Base-by-base conservation (phyloP, 163 green algal species). In the Coccomyxa subellipsoidea region DNA sequence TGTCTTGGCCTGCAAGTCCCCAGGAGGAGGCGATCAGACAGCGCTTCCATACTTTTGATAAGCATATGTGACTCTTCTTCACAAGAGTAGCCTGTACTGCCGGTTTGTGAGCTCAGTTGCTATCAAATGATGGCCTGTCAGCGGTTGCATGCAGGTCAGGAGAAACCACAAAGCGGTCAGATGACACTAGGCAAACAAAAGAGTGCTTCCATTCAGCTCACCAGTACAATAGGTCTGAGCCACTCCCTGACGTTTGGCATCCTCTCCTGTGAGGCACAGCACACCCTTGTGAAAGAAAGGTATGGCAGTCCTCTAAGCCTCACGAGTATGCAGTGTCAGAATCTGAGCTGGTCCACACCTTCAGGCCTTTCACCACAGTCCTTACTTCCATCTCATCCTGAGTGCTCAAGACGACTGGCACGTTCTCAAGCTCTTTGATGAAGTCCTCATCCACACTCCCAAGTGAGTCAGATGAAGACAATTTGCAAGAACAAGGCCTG, bases 161-260 rank as follows among this genome's bases (percentile, higher is more conserved):
- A 59, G 47, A 6, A 5, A 8, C 23, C 15, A 27, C 15, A 12
- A 59, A 59, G 47, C 4, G 3, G 3, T 59, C 47, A 59, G 23
- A 59, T 21, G 3, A 59, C 3, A 59, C 2, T 18, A 59, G 3
- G 15, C 21, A 59, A 27, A 18, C 47, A 59, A 8, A 59, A 59
- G 47, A 59, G 4, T 12, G 47, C 2, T n/a, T n/a, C n/a, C n/a
- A n/a, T n/a, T n/a, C n/a, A n/a, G n/a, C 5, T 34, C n/a, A 73
- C 66, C 66, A 73, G 66, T 1, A 73, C 4, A 36, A 73, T 34
- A 12, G 66, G 66, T n/a, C 66, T 73, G 29, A 73, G n/a, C 66
- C 66, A 73, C 1, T 73, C n/a, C n/a, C 66, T 32, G 66, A 73
- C 27, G 27, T 73, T 73, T 73, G 66, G 66, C 66, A 73, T 73